phyloP scores from a whole-genome alignment of 306 rosid genomes.

The Canavalia ensiformis region DNA sequence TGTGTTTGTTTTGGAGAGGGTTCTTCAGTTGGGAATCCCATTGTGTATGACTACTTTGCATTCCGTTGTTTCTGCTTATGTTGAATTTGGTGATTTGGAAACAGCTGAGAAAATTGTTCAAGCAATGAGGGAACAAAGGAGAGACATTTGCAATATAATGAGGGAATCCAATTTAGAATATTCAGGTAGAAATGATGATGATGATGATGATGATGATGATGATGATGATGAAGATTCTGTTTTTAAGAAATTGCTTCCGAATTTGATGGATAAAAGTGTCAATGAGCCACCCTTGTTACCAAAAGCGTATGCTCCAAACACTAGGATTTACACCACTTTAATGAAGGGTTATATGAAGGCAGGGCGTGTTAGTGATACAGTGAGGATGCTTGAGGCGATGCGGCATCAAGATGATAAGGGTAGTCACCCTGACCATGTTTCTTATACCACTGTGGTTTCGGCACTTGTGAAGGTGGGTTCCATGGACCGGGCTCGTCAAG shows the following conservation, averaged over 20 bases:
- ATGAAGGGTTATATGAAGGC: constrained; percentile 96
- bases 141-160: constrained; percentile 74
- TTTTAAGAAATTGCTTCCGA: constrained; percentile 82
- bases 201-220: constrained; percentile 23
- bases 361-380: constrained; percentile 82
- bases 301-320: constrained; percentile 65
- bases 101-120: constrained; percentile 87
- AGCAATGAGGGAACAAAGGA: constrained; percentile 87
- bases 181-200: constrained; percentile 35
- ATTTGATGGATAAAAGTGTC: constrained; percentile 48
- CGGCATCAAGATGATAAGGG: constrained; percentile 71
- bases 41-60: constrained; percentile 77
- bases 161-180: constrained; percentile 54
- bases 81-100: constrained; percentile 80
- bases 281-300: constrained; percentile 70
- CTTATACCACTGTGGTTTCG: constrained; percentile 91
- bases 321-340: constrained; percentile 87
- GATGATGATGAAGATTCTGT: neutral
- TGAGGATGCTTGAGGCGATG: constrained; percentile 92
- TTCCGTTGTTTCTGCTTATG: constrained; percentile 85
- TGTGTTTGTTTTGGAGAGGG: constrained; percentile 79
- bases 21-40: constrained; percentile 67
- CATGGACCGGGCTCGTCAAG: constrained; percentile 89
- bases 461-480: constrained; percentile 83
- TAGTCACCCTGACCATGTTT: constrained; percentile 92